A percentile compares a stretch with the other conserved stretches of the same genome.
Conservation (phyloP, 495 filamentous ascomycete genomes). For the Aspergillus kassunensis region DNA sequence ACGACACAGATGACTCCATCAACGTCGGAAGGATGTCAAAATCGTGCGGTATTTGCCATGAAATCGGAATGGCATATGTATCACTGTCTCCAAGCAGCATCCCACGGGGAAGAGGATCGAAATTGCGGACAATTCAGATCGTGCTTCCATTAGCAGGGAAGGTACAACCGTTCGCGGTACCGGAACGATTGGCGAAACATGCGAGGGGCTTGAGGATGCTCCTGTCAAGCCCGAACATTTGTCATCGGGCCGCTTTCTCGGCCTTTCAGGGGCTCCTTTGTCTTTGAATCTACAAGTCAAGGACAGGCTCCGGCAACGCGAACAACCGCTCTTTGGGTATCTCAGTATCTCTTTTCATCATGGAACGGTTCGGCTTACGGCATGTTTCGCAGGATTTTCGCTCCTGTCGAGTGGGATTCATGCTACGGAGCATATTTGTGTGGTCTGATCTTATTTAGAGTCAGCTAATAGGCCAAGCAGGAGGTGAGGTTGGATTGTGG, state of each 20-base stretch:
- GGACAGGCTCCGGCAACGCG: background rate
- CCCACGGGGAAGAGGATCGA: background rate
- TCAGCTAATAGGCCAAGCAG: background rate
- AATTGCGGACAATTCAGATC: background rate
- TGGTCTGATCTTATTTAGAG: background rate
- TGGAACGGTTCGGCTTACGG: background rate
- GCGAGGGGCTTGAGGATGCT: background rate
- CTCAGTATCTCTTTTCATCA: background rate
- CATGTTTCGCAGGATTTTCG: slow-evolving; percentile 8
- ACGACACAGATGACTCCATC: background rate
- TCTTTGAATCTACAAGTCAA: slow-evolving; percentile 4
- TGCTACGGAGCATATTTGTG: slow-evolving; percentile 1
- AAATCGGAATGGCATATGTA: background rate
- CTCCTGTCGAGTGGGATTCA: background rate
- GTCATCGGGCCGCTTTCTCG: background rate
- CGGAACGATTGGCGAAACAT: background rate
- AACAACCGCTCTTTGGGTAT: slow-evolving; percentile 1
- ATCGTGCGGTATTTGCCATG: slow-evolving; percentile 1
- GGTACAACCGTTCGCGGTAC: background rate
- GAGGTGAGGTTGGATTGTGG: background rate
- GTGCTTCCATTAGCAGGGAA: background rate
- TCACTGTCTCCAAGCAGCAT: slow-evolving; percentile 2
- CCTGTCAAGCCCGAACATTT: background rate
- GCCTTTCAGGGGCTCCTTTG: slow-evolving; percentile 4
- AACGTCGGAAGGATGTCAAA: background rate